phyloP scores from a whole-genome alignment of 1,139 yeast species.

The Petasospora rhodanensis region DNA sequence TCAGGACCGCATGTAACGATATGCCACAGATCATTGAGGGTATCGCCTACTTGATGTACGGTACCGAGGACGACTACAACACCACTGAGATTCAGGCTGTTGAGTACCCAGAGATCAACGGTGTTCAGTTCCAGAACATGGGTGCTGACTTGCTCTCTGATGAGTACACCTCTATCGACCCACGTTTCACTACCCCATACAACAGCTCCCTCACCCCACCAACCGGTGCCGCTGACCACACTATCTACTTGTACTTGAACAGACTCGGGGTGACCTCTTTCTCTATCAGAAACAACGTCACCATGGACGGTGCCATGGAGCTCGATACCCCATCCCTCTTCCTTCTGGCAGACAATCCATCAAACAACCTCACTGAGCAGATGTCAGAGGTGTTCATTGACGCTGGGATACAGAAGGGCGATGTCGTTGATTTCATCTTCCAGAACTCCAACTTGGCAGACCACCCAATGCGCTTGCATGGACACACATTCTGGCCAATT shows the following conservation, averaged over 20 bases:
- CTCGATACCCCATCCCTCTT: conserved; percentile 40
- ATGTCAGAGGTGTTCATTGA: conserved; percentile 30
- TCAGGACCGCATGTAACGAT: conserved; percentile 27
- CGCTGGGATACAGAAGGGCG: conserved; percentile 44
- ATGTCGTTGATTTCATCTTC: conserved; percentile 58
- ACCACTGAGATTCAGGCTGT: too few relatives aligned
- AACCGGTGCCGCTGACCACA: conserved; percentile 34
- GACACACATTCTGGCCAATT: conserved; percentile 71
- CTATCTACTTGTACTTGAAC: conserved; percentile 46
- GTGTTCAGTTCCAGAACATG: neutral
- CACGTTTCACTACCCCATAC: conserved; percentile 11
- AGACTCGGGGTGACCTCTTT: conserved; percentile 49
- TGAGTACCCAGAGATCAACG: neutral
- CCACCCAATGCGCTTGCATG: conserved; percentile 87
- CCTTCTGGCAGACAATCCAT: conserved; percentile 21
- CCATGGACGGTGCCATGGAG: too few relatives aligned
- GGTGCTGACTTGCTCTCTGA: conserved; percentile 6
- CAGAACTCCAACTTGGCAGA: conserved; percentile 76
- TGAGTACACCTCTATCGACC: conserved; percentile 10
- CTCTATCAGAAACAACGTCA: conserved; percentile 41
- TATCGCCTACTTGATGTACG: conserved; percentile 33
- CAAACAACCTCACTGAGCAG: neutral
- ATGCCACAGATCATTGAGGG: conserved; percentile 35
- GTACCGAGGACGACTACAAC: conserved; percentile 12
- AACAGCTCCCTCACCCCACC: conserved; percentile 29